Evolutionary conservation across 2,329 filamentous ascomycete genomes (phyloP), one percentile per base, ranked within the genome.

Genomic region (Didymella pinodella): DNA sequence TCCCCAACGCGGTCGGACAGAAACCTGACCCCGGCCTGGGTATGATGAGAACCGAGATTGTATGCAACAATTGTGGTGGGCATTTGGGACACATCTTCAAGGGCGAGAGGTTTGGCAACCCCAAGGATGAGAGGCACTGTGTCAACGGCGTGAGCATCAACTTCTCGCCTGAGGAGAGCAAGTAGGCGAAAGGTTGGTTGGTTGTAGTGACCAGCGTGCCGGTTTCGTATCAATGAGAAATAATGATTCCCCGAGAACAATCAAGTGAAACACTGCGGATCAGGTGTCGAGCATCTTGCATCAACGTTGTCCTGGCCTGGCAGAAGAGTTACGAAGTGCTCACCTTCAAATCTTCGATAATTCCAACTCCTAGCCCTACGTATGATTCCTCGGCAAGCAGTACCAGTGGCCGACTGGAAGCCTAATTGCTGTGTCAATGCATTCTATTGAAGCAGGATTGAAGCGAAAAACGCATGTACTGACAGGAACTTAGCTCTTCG

Each of bases 81-180:
- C 92, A 96, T 79, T 77, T 96, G 60, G 92, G 92, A 26, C 92
- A 96, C 82, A 92, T 96, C 16, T 96, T 96, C 78, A 94, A 95
- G 82, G 92, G 92, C 12, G 92, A 96, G 78, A 90, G 91, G 20
- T 94, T 89, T 73, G 73, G 83, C 8, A 96, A 90, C 22, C 93
- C 95, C 5, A 98, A 93, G 20, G 90, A 99, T 76, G 95, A 99
- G 86, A 85, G 95, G 62, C 95, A 99, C 81, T 99, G 95, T 74
- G 95, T 99, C 58, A 99, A 98, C 76, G 95, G 92, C 72, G 81
- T 98, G 52, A 96, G 91, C 75, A 81, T 98, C 79, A 95, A 88
- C 69, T 98, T 99, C 74, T 85, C 83, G 1, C 84, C 91, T 48
- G 89, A 91, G 63, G 89, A 91, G 46, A 50, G 46, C 11, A 59